Conservation (phyloP, 169 alveolate genomes). For the Eimeria mitis region DNA sequence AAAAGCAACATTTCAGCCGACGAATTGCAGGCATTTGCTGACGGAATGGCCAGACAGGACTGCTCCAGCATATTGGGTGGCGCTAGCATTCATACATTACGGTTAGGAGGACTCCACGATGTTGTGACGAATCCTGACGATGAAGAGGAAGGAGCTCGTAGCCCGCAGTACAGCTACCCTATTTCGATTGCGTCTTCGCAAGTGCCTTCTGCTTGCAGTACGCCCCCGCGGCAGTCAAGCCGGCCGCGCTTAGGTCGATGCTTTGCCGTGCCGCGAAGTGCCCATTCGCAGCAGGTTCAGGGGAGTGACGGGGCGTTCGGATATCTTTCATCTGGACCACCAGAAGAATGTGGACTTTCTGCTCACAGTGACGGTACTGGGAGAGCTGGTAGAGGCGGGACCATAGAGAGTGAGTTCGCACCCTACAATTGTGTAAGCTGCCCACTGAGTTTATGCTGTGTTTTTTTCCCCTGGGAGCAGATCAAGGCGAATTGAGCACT, state of each 20-base stretch:
- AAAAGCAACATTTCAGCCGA: neutral
- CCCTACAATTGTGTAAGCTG: too few species aligned
- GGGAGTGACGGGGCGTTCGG: slow-evolving; percentile 32
- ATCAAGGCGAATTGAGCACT: neutral
- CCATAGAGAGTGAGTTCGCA: slow-evolving; percentile 21
- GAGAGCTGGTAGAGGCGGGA: slow-evolving; percentile 16
- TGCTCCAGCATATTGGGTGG: slow-evolving; percentile 1
- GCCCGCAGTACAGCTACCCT: slow-evolving; percentile 58
- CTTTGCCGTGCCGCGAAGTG: slow-evolving; percentile 61
- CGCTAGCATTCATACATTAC: neutral
- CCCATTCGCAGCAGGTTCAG: neutral
- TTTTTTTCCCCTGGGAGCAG: neutral
- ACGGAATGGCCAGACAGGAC: neutral
- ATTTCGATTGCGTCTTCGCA: slow-evolving; percentile 59
- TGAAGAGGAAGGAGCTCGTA: slow-evolving; percentile 47
- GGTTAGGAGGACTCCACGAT: neutral
- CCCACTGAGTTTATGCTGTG: neutral
- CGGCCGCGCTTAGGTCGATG: slow-evolving; percentile 65
- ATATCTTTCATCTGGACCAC: neutral
- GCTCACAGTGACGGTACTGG: slow-evolving; percentile 32
- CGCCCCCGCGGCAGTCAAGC: slow-evolving; percentile 68
- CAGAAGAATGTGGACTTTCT: slow-evolving; percentile 43
- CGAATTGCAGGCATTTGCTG: slow-evolving; percentile 20
- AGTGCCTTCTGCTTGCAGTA: slow-evolving; percentile 68
- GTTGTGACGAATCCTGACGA: slow-evolving; percentile 11